These are phyloP conservation scores for Colletotrichum somersetense DNA, from an alignment of 2,329 filamentous ascomycete species.

Conservation along the genomic window DNA sequence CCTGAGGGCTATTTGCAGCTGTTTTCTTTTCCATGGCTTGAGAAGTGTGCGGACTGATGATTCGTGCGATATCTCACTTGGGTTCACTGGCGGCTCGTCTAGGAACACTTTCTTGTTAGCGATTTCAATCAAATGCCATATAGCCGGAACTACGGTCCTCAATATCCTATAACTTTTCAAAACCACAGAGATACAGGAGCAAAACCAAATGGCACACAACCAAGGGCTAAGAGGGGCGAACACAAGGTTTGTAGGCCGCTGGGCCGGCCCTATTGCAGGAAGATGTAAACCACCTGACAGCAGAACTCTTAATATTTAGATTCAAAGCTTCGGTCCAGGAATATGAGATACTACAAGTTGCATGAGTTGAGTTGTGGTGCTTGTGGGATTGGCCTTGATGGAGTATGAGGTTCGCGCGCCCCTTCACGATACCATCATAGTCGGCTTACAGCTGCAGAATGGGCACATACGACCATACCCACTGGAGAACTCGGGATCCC, in stretches of 20 bases:
- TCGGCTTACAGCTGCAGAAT: neutral
- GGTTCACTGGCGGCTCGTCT: neutral
- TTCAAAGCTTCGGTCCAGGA: no score
- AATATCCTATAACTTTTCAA: no score
- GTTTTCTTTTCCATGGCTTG: no score
- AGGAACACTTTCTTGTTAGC: neutral
- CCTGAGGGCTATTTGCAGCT: no score
- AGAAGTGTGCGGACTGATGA: no score
- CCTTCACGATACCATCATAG: neutral
- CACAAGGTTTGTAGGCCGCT: neutral
- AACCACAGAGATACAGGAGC: neutral
- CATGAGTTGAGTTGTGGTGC: neutral
- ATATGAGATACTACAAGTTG: neutral
- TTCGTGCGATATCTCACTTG: neutral
- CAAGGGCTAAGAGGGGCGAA: neutral
- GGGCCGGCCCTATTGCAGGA: neutral
- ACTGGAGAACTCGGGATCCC: constrained; percentile 33
- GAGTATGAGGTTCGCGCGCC: no score
- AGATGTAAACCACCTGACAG: neutral
- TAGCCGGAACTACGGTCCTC: neutral
- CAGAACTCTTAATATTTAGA: no score
- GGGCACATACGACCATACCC: constrained; percentile 32
- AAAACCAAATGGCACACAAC: neutral
- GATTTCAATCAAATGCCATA: neutral
- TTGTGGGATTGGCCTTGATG: no score